These are phyloP conservation scores for Leccinum fallax DNA, from an alignment of 1,284 basidiomycete genomes.

Conservation along the genomic window DNA sequence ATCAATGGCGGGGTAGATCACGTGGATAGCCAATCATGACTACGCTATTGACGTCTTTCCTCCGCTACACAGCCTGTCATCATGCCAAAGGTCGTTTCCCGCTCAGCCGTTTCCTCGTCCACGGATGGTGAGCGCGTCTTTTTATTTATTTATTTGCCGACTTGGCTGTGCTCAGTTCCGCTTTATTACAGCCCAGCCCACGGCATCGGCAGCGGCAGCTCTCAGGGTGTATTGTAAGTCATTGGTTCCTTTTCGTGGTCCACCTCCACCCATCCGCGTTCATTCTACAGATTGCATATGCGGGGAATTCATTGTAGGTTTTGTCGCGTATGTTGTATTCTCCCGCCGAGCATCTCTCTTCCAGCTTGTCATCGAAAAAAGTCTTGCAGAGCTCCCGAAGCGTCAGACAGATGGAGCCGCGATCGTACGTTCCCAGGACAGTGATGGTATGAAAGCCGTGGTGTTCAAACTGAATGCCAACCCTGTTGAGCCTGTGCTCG, in stretches of 20 bases:
- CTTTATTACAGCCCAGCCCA: constrained; percentile 63
- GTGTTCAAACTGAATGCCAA: constrained; percentile 80
- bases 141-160: constrained; percentile 4
- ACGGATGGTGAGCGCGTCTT: constrained; percentile 60
- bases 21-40: constrained; percentile 23
- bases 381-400: constrained; percentile 64
- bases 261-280: constrained; percentile 12
- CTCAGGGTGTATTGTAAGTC: constrained; percentile 78
- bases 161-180: constrained; percentile 13
- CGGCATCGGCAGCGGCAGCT: constrained; percentile 73
- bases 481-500: constrained; percentile 61
- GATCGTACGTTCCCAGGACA: constrained; percentile 70
- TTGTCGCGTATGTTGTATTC: constrained; percentile 1
- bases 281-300: constrained; percentile 71
- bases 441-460: constrained; percentile 54
- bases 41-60: not conserved
- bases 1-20: constrained; percentile 22
- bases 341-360: constrained; percentile 7
- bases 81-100: constrained; percentile 83
- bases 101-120: constrained; percentile 79
- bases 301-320: constrained; percentile 79
- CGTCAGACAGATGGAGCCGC: constrained; percentile 74
- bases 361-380: constrained; percentile 82
- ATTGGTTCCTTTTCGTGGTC: constrained; percentile 6
- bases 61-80: not conserved